These are phyloP conservation scores for Exophiala xenobiotica DNA, from an alignment of 2,329 filamentous ascomycete species.

Conservation along the genomic window DNA sequence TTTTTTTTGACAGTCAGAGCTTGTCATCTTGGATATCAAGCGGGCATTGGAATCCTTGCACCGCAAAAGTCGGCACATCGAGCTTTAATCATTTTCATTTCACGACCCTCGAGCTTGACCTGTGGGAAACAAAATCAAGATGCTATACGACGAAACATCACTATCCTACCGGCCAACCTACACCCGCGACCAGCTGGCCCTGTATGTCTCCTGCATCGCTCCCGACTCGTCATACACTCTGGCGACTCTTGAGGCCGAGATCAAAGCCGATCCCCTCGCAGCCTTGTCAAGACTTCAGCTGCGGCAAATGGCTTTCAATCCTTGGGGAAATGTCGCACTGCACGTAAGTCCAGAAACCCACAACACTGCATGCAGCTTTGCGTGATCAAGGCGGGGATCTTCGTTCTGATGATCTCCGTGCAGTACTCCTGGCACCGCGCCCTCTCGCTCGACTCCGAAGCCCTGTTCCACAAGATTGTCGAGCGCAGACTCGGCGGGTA, in stretches of 20 bases:
- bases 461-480: constrained; percentile 56
- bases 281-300: constrained; percentile 39
- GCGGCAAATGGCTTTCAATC: constrained; percentile 49
- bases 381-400: no score
- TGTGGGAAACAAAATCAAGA: no score
- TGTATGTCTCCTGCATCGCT: constrained; percentile 38
- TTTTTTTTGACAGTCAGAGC: no score
- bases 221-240: constrained; percentile 27
- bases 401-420: no score
- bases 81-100: no score
- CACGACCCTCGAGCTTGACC: no score
- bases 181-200: constrained; percentile 38
- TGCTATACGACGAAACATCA: constrained; percentile 8
- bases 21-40: no score
- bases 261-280: constrained; percentile 35
- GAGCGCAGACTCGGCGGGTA: constrained; percentile 55
- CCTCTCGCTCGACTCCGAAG: constrained; percentile 51
- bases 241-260: constrained; percentile 32
- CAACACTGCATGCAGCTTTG: no score
- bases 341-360: no score
- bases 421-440: constrained; percentile 52
- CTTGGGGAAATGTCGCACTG: constrained; percentile 58
- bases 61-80: no score
- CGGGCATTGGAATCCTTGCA: no score
- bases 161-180: constrained; percentile 33